phyloP scores from a whole-genome alignment of 2,329 filamentous ascomycete species.

The Colletotrichum shisoi region DNA sequence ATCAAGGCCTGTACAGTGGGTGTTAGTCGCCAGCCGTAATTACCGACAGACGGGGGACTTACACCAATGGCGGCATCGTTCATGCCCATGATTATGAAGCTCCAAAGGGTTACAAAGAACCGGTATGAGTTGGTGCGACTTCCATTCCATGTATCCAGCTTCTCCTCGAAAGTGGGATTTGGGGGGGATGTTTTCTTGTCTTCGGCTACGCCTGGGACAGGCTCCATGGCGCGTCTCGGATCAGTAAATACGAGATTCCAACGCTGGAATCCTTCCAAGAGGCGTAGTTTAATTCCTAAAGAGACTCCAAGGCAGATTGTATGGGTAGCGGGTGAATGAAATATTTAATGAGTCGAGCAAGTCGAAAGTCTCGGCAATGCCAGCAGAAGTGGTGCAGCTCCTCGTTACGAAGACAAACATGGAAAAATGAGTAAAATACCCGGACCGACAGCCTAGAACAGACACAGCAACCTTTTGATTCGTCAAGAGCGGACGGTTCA shows the following conservation, averaged over 20 bases:
- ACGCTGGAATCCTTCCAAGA: not conserved
- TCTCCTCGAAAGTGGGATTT: not conserved
- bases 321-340: too few species aligned
- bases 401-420: not conserved
- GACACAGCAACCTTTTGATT: not conserved
- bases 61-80: slow-evolving; percentile 73
- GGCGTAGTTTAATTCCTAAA: not conserved
- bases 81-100: slow-evolving; percentile 71
- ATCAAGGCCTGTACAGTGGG: slow-evolving; percentile 54
- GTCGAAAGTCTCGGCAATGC: not conserved
- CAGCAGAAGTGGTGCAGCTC: not conserved
- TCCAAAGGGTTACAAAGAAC: slow-evolving; percentile 66
- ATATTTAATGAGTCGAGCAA: not conserved
- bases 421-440: not conserved
- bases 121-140: slow-evolving; percentile 66
- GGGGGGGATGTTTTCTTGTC: not conserved
- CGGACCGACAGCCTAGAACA: not conserved
- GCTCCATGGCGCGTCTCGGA: slow-evolving; percentile 1
- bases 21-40: not conserved
- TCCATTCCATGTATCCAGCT: slow-evolving; percentile 69
- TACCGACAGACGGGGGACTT: slow-evolving; percentile 44
- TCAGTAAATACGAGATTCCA: not conserved
- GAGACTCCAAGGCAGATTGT: too few species aligned
- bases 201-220: not conserved
- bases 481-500: not conserved